Base-by-base conservation (phyloP, 2,329 filamentous ascomycete species). In the Alternaria angustiovoidea region DNA sequence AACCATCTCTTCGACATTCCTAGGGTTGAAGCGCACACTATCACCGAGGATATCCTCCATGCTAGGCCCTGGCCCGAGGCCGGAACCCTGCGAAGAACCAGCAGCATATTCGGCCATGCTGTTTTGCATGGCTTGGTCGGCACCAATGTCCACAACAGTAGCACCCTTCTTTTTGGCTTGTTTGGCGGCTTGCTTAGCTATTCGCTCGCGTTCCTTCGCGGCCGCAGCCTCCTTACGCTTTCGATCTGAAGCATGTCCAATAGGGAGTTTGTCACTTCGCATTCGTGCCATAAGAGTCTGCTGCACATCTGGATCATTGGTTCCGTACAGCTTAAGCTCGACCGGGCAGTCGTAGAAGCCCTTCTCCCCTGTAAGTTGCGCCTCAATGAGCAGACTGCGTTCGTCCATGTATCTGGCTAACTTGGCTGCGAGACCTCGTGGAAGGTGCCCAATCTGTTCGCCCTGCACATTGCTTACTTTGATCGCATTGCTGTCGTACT, bases 391-490 rank as follows among this genome's bases (percentile, higher is more conserved):
- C 8, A 95, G 80, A 84, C 84, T 53, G 24, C 70, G 65, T 36
- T 71, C 68, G 52, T 79, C 77, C 73, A 96, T 83, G 72, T 92
- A 93, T 2, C 85, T 86, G 0, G 91, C 88, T 54, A 97, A 80
- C 76, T 91, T 94, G n/a, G 83, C 80, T 1, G 89, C 92, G 22
- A 92, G 72, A 1, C 79, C 82, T 12, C 87, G 83, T 7, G 91
- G 90, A 41, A 96, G 82, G 77, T 96, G 92, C 1, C 93, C 93
- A 68, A 96, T 91, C 70, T 96, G 92, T 7, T 78, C 75, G 16
- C 87, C 86, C 71, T 91, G 85, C 14, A 94, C 91, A 75, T 95
- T 96, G 69, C 91, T 85, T 1, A 96, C 87, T 5, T 88, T 86
- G 58, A 96, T 92, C 0, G 92, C 92, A 78, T 95, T 95, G 4